Evolutionary conservation across 257 asterid genomes (phyloP).

Genomic region (Ocimum tenuiflorum): DNA sequence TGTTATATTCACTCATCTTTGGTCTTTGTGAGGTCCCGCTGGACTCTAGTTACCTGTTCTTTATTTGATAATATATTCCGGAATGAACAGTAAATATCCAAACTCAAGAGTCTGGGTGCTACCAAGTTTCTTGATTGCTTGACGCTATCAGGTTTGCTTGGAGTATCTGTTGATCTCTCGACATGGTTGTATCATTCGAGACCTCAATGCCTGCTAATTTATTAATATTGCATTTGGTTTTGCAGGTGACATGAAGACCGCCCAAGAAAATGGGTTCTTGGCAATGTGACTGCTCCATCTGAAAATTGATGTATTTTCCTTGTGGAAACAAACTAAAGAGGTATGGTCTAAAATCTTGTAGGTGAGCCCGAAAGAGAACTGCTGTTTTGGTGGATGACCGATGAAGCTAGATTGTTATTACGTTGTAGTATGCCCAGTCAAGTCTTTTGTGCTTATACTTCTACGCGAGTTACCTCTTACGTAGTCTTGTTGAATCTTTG

Average conservation of each 20-base stretch:
- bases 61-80: background rate
- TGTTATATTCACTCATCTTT: too few relatives aligned
- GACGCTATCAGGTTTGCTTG: background rate
- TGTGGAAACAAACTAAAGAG: background rate
- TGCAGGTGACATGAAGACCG: background rate
- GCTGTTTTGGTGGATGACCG: background rate
- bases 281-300: background rate
- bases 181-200: background rate
- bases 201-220: background rate
- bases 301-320: background rate
- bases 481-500: background rate
- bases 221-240: background rate
- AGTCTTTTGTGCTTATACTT: background rate
- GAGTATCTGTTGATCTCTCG: background rate
- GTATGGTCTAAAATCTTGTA: background rate
- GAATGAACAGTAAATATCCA: background rate
- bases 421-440: background rate
- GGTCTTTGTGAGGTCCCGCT: background rate
- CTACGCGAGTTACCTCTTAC: background rate
- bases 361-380: background rate
- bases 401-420: background rate
- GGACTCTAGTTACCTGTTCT: background rate
- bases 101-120: background rate
- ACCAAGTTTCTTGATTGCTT: background rate
- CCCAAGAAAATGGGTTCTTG: background rate